Percentiles rank a stretch among this genome's conserved stretches.
Conservation (phyloP, 768 basidiomycete genomes). For the Tephrocybe sp. region DNA sequence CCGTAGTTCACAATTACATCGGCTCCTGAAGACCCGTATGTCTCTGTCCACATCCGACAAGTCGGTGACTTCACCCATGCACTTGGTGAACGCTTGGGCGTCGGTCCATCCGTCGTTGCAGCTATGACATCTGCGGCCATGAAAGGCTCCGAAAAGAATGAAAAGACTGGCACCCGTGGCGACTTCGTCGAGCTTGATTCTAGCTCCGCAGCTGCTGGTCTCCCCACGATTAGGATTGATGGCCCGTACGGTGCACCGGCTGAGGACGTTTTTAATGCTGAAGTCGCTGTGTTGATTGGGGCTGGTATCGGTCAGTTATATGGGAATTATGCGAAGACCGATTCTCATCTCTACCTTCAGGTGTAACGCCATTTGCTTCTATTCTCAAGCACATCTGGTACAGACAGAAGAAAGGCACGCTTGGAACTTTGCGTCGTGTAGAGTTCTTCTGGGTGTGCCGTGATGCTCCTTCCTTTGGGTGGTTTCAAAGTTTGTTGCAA, state of each 20-base stretch:
- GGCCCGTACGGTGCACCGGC: constrained; percentile 94
- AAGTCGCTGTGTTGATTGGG: constrained; percentile 89
- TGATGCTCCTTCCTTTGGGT: constrained; percentile 95
- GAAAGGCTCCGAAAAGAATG: constrained; percentile 69
- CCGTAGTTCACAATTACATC: constrained; percentile 90
- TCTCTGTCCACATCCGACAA: constrained; percentile 91
- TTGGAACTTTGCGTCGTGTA: constrained; percentile 81
- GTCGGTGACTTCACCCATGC: constrained; percentile 85
- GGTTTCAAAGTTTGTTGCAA: constrained; percentile 89
- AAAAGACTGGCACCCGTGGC: constrained; percentile 52
- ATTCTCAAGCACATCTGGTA: constrained; percentile 98
- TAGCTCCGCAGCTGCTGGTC: constrained; percentile 39
- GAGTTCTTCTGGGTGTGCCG: constrained; percentile 95
- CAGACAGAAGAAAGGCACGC: constrained; percentile 71
- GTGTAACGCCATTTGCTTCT: constrained; percentile 92
- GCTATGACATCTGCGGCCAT: constrained; percentile 76
- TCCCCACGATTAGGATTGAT: constrained; percentile 77
- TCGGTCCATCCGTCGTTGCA: constrained; percentile 72
- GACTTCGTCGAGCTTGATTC: constrained; percentile 80
- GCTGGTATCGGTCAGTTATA: constrained; percentile 79
- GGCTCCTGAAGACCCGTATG: constrained; percentile 90
- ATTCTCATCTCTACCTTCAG: constrained; percentile 30
- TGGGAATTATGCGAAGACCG: neutral
- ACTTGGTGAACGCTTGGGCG: constrained; percentile 85
- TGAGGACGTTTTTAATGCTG: constrained; percentile 82